phyloP scores from a whole-genome alignment of 208 protist genomes.

The Wallacemonas collosoma region DNA sequence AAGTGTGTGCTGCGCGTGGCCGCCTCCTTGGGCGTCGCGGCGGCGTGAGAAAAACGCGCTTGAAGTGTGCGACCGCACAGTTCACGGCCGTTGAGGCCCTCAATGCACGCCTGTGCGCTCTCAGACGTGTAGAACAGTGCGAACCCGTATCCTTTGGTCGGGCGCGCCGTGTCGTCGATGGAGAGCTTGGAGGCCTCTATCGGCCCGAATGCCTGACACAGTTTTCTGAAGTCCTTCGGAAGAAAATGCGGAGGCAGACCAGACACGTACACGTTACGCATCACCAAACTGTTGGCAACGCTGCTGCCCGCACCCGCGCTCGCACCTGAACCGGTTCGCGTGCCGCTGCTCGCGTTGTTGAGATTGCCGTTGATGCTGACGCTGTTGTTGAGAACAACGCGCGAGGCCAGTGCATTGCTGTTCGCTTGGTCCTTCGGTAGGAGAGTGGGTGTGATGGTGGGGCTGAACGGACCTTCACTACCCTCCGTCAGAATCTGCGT shows the following conservation, averaged over 20 bases:
- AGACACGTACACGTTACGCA: conserved; percentile 78
- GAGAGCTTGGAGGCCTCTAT: conserved; percentile 73
- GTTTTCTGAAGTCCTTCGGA: conserved; percentile 53
- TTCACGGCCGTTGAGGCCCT: conserved; percentile 35
- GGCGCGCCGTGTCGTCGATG: conserved; percentile 36
- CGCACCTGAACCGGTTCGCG: no score
- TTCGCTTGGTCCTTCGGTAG: background rate
- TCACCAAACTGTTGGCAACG: background rate
- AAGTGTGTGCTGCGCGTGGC: background rate
- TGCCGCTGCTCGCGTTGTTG: conserved; percentile 14
- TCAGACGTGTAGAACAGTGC: conserved; percentile 60
- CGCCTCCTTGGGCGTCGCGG: conserved; percentile 42
- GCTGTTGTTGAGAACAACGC: background rate
- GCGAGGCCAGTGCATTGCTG: no score
- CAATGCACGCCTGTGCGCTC: conserved; percentile 52
- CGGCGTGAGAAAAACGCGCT: conserved; percentile 49
- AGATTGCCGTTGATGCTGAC: background rate
- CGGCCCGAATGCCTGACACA: conserved; percentile 64
- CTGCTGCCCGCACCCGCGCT: no score
- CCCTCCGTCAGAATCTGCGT: background rate
- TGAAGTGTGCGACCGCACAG: conserved; percentile 44
- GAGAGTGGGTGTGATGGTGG: background rate
- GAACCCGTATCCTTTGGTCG: conserved; percentile 70
- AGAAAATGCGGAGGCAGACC: conserved; percentile 53
- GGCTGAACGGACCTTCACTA: background rate